Base-by-base conservation (phyloP, 352 stramenopile species). In the Phytophthora ramorum region DNA sequence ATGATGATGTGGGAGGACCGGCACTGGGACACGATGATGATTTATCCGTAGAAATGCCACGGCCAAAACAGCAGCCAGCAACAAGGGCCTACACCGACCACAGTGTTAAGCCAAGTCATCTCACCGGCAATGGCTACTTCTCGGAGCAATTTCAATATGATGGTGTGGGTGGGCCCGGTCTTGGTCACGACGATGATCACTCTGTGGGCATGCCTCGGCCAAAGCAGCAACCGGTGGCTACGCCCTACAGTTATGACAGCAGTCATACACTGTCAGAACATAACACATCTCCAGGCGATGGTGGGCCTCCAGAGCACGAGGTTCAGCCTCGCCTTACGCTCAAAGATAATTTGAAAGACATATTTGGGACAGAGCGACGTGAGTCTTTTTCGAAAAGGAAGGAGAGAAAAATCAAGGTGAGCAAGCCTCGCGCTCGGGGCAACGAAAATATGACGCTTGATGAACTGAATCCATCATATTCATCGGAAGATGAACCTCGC, bases 331-430 rank as follows among this genome's bases (percentile, higher is more conserved):
- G 66, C n/a, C 48, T 50, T 38, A 75, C 63, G 8, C 40, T 83
- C 12, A 76, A 81, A 34, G 63, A 75, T 2, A 75, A 73, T 26
- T 20, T 80, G 14, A 83, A 77, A 59, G 60, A 75, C 32, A 63
- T 82, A 4, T 79, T 85, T 28, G 41, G 38, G 22, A 35, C 57
- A 40, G 72, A 72, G 40, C 62, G 26, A n/a, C 63, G 53, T 1
- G 71, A 74, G 47, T 61, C 61, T 8, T 75, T 51, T 53, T 30
- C 40, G 6, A 65, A 65, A 20, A 69, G 56, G 38, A 37, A 35
- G 16, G 49, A 54, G 38, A 57, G 40, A 17, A 45, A 59, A 30
- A 4, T 20, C 26, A 65, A 58, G 22, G 9, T 17, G 20, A 61
- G n/a, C 32, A 68, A 68, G 34, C 32, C 63, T 55, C 63, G 49